These are phyloP conservation scores for Candida dendrica DNA, from an alignment of 805 yeast species.

Conservation along the genomic window DNA sequence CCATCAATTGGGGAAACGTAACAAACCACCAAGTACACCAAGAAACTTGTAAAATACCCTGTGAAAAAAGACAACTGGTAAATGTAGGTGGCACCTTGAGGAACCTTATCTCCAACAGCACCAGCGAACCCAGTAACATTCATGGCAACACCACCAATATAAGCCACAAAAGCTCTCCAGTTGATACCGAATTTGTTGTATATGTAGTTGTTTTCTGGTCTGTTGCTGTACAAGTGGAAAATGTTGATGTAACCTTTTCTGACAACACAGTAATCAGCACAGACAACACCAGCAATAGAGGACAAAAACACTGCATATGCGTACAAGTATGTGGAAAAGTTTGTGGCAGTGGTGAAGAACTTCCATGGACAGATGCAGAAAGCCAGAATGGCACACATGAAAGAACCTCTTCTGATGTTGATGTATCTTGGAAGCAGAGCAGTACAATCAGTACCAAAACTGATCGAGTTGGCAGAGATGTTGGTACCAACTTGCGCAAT, in stretches of 20 bases:
- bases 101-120: slow-evolving; percentile 71
- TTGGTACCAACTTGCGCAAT: slow-evolving; percentile 76
- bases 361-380: slow-evolving; percentile 81
- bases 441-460: slow-evolving; percentile 69
- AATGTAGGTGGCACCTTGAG: slow-evolving; percentile 68
- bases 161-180: slow-evolving; percentile 82
- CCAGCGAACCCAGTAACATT: slow-evolving; percentile 86
- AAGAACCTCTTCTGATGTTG: slow-evolving; percentile 77
- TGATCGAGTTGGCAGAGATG: slow-evolving; percentile 62
- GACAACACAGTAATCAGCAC: slow-evolving; percentile 62
- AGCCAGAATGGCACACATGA: slow-evolving; percentile 66
- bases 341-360: slow-evolving; percentile 58
- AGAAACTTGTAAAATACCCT: slow-evolving; percentile 58
- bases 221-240: slow-evolving; percentile 54
- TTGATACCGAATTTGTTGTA: slow-evolving; percentile 60
- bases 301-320: slow-evolving; percentile 81
- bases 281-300: slow-evolving; percentile 73
- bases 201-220: slow-evolving; percentile 39
- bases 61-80: slow-evolving; percentile 71
- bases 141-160: slow-evolving; percentile 72
- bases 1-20: slow-evolving; percentile 47
- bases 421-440: slow-evolving; percentile 57
- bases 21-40: slow-evolving; percentile 47
- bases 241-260: slow-evolving; percentile 65
- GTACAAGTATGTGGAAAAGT: slow-evolving; percentile 70